Evolutionary conservation across 352 stramenopile species (phyloP).

Genomic region (Discostella stelligera): DNA sequence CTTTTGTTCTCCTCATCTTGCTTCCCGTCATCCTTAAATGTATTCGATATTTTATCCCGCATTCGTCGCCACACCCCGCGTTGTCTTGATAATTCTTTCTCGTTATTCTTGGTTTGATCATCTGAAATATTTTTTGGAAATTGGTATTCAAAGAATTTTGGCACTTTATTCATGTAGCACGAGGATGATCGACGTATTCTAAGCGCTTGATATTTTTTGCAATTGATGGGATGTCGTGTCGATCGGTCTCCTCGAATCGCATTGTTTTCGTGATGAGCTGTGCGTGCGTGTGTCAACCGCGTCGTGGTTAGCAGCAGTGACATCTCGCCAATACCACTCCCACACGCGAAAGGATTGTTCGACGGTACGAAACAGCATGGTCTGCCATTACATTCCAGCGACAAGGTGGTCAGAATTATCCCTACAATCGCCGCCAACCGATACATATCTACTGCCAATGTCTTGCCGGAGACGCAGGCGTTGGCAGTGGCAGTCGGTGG

Average conservation of each 20-base stretch:
- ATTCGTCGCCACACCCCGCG: slow-evolving; percentile 30
- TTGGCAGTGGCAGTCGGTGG: too few species aligned
- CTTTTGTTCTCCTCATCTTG: not conserved
- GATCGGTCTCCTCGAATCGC: not conserved
- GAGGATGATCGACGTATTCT: slow-evolving; percentile 6
- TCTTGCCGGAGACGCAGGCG: too few species aligned
- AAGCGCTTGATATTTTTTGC: not conserved
- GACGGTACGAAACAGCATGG: slow-evolving; percentile 12
- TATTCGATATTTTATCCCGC: slow-evolving; percentile 36
- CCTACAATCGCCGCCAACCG: slow-evolving; percentile 4
- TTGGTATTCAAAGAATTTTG: not conserved
- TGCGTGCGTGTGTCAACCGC: not conserved
- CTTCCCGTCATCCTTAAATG: slow-evolving; percentile 25
- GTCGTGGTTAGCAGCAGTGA: not conserved
- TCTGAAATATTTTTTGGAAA: not conserved
- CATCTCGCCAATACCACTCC: not conserved
- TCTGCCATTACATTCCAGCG: slow-evolving; percentile 10
- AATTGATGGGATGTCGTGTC: slow-evolving; percentile 15
- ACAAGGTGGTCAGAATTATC: slow-evolving; percentile 9
- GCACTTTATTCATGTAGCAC: slow-evolving; percentile 15
- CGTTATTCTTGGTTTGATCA: slow-evolving; percentile 12
- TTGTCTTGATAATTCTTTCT: slow-evolving; percentile 14
- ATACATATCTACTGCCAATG: too few species aligned
- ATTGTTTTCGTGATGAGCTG: not conserved
- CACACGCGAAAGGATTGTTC: not conserved